Percentiles rank a stretch among this genome's conserved stretches.
These are phyloP conservation scores for Boletus tomentosulus DNA, from an alignment of 768 basidiomycete species.

Conservation along the genomic window DNA sequence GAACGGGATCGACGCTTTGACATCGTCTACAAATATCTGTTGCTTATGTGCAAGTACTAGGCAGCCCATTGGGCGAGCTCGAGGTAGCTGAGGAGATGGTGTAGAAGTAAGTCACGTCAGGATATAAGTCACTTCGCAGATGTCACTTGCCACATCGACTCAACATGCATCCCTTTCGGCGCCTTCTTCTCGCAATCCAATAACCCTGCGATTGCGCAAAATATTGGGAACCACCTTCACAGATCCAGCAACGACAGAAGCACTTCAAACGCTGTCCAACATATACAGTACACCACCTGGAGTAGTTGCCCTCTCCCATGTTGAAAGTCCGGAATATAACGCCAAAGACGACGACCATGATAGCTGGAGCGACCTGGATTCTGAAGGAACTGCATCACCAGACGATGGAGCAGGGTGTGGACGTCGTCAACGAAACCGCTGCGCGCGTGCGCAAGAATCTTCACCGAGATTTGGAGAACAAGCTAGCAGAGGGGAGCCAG, in stretches of 20 bases:
- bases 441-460: conserved; percentile 74
- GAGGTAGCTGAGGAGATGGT: too few species aligned
- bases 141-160: conserved; percentile 10
- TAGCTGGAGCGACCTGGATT: conserved; percentile 22
- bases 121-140: not conserved
- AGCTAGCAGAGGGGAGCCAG: conserved; percentile 75
- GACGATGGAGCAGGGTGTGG: conserved; percentile 18
- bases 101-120: too few species aligned
- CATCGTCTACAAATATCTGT: too few species aligned
- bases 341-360: conserved; percentile 35
- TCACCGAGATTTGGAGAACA: conserved; percentile 79
- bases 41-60: too few species aligned
- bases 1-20: too few species aligned
- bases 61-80: too few species aligned
- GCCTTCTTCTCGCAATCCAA: conserved; percentile 51
- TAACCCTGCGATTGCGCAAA: conserved; percentile 87
- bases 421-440: conserved; percentile 58
- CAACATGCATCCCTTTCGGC: conserved; percentile 9
- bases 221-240: conserved; percentile 79
- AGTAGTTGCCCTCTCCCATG: not conserved
- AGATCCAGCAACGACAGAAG: conserved; percentile 73
- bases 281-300: conserved; percentile 48
- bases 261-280: conserved; percentile 76
- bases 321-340: conserved; percentile 15
- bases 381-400: conserved; percentile 7